A percentile compares a stretch with the other conserved stretches of the same genome.
Conservation (phyloP, 306 rosid species). For the Pachyrhizus erosus region DNA sequence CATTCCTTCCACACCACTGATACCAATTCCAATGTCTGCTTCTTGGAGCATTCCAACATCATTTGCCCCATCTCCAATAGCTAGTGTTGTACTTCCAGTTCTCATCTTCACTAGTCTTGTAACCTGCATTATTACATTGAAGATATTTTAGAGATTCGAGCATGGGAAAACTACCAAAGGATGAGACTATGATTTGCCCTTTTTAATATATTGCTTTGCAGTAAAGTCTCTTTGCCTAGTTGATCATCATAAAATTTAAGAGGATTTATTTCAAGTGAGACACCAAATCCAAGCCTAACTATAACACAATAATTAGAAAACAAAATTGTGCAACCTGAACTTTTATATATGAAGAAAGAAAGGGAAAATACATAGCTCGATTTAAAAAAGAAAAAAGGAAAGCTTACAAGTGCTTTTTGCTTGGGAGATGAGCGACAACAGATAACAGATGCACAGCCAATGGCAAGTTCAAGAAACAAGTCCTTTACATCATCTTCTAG, state of each 20-base stretch:
- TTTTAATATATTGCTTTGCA: background rate
- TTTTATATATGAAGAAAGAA: conserved; percentile 20
- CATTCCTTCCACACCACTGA: conserved; percentile 99
- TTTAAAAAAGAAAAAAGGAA: background rate
- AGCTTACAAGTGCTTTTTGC: conserved; percentile 94
- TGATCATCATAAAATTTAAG: conserved; percentile 17
- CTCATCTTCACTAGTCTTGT: conserved; percentile 78
- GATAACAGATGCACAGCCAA: conserved; percentile 96
- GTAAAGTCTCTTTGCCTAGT: background rate
- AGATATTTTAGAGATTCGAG: conserved; percentile 25
- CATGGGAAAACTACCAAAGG: conserved; percentile 26
- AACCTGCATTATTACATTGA: conserved; percentile 58
- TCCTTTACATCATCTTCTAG: conserved; percentile 83
- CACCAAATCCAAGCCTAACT: background rate
- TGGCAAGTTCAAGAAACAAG: conserved; percentile 81
- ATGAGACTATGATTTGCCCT: conserved; percentile 1
- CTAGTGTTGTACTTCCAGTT: conserved; percentile 83
- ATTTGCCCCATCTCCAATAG: conserved; percentile 99
- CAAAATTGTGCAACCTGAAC: conserved; percentile 16
- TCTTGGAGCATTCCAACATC: conserved; percentile 99
- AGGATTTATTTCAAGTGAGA: background rate
- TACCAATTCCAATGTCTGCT: conserved; percentile 97
- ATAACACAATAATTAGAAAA: background rate
- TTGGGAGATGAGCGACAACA: conserved; percentile 99
- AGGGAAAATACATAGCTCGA: background rate